These are phyloP conservation scores for Nicotiana noctiflora DNA, from an alignment of 257 asterid species.

Conservation along the genomic window DNA sequence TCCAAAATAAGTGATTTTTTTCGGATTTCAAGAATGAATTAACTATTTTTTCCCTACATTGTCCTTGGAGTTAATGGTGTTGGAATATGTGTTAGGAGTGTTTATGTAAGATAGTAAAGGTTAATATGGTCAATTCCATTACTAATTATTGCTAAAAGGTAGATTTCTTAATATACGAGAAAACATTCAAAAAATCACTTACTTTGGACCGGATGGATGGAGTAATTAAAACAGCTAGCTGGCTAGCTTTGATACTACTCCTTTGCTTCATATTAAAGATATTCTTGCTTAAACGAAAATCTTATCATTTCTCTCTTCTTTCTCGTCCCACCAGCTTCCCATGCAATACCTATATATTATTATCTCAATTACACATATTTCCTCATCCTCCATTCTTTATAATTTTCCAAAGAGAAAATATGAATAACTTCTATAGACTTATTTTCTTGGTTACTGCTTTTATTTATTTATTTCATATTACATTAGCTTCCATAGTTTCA, in stretches of 20 bases:
- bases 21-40: no score
- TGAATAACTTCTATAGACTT: slow-evolving; percentile 14
- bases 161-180: no score
- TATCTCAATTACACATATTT: not conserved
- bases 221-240: not conserved
- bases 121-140: no score
- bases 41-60: no score
- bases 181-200: no score
- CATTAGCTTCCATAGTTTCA: slow-evolving; percentile 56
- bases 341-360: slow-evolving; percentile 27
- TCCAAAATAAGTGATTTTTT: no score
- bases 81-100: no score
- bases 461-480: slow-evolving; percentile 12
- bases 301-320: slow-evolving; percentile 34
- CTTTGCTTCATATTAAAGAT: slow-evolving; percentile 66
- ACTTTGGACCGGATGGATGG: no score
- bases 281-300: slow-evolving; percentile 61
- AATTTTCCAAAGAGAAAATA: not conserved
- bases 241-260: slow-evolving; percentile 13
- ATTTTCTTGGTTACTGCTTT: slow-evolving; percentile 12
- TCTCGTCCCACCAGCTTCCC: slow-evolving; percentile 16
- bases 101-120: no score
- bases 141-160: no score
- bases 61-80: no score
- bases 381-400: not conserved